A percentile compares a stretch with the other conserved stretches of the same genome.
phyloP scores from a whole-genome alignment of 208 protist genomes.

The Trypanosoma platydactyli region DNA sequence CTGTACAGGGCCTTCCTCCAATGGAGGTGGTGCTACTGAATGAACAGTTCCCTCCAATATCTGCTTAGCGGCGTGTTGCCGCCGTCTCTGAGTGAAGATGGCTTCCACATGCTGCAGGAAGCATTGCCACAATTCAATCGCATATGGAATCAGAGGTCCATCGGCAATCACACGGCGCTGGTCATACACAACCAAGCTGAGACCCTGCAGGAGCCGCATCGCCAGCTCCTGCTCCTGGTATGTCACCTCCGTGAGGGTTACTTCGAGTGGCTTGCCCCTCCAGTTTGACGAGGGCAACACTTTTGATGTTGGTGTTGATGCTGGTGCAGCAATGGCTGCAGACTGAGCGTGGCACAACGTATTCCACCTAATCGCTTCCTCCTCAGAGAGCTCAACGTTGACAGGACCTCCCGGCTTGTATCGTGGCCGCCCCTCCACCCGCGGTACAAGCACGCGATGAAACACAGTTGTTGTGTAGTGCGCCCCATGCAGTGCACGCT shows the following conservation, averaged over 20 bases:
- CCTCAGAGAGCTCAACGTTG: conserved; percentile 33
- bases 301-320: not conserved
- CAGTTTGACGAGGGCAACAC: not conserved
- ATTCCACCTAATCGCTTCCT: conserved; percentile 35
- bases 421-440: conserved; percentile 45
- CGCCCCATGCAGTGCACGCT: conserved; percentile 54
- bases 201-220: conserved; percentile 78
- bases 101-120: conserved; percentile 79
- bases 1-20: conserved; percentile 32
- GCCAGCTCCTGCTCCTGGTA: conserved; percentile 84
- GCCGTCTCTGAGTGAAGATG: conserved; percentile 40
- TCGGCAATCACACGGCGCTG: conserved; percentile 74
- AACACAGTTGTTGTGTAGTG: conserved; percentile 71
- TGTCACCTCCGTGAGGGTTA: conserved; percentile 59
- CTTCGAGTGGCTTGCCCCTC: conserved; percentile 31
- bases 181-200: conserved; percentile 67
- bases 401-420: conserved; percentile 55
- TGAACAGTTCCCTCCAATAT: conserved; percentile 11
- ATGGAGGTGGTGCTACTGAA: not conserved
- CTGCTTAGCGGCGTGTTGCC: conserved; percentile 23
- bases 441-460: conserved; percentile 57
- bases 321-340: conserved; percentile 18
- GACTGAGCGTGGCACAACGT: conserved; percentile 33
- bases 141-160: conserved; percentile 70
- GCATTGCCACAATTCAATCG: conserved; percentile 80